Conservation (phyloP, 306 rosid species). For the Glycine latifolia region DNA sequence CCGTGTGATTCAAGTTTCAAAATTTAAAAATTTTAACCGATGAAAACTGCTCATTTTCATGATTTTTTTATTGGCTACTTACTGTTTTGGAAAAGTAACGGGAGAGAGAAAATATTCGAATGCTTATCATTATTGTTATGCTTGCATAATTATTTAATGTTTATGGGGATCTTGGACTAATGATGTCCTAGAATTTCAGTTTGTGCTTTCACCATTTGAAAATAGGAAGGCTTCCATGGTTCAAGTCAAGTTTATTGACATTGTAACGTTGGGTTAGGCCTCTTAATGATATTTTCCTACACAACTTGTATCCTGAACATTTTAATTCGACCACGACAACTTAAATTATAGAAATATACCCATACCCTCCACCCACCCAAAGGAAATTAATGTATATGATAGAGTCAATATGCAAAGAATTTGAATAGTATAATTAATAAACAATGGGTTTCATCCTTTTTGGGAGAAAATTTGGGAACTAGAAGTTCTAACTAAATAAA, state of each 20-base stretch:
- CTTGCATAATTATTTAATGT: background rate
- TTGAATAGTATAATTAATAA: slow-evolving; percentile 13
- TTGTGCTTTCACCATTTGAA: background rate
- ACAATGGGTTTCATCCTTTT: background rate
- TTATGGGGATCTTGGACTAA: background rate
- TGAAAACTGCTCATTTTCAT: background rate
- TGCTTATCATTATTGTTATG: background rate
- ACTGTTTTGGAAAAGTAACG: background rate
- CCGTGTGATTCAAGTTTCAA: too few relatives aligned
- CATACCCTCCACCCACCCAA: background rate
- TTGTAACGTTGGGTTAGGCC: background rate
- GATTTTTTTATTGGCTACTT: background rate
- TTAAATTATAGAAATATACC: background rate
- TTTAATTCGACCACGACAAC: background rate
- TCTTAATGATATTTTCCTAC: background rate
- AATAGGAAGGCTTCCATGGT: background rate
- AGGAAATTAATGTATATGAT: background rate
- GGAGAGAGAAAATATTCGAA: background rate
- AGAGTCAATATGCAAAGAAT: slow-evolving; percentile 25
- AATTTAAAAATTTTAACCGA: background rate
- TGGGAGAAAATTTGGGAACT: slow-evolving; percentile 19
- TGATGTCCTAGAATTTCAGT: background rate
- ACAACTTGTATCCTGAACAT: background rate
- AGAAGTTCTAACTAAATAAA: background rate
- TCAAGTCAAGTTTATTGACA: background rate